These are phyloP conservation scores for Ailanthus altissimus DNA, from an alignment of 345 rosid species.

Conservation along the genomic window DNA sequence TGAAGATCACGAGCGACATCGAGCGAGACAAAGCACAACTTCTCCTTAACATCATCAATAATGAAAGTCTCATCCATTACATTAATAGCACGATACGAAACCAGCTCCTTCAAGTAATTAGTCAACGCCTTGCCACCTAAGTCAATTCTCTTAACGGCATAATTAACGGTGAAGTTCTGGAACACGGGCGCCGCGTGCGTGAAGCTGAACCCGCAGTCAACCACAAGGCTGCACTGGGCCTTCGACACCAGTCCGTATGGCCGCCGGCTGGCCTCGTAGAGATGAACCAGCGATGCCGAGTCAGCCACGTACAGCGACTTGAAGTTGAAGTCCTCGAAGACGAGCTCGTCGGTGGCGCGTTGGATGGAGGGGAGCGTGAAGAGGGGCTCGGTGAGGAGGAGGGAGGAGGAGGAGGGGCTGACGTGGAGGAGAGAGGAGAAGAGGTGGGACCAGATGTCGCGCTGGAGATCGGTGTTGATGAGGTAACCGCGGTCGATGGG, in stretches of 20 bases:
- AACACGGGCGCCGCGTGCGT: slow-evolving; percentile 84
- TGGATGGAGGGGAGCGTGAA: slow-evolving; percentile 72
- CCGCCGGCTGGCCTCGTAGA: slow-evolving; percentile 72
- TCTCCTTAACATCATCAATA: slow-evolving; percentile 94
- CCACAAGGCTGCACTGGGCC: slow-evolving; percentile 79
- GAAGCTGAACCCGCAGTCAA: slow-evolving; percentile 89
- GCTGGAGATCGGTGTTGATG: slow-evolving; percentile 79
- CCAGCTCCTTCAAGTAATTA: slow-evolving; percentile 83
- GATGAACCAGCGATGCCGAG: slow-evolving; percentile 74
- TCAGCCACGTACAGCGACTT: slow-evolving; percentile 63
- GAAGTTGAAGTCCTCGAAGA: slow-evolving; percentile 90
- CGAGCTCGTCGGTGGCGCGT: slow-evolving; percentile 82
- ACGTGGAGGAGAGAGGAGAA: slow-evolving; percentile 63
- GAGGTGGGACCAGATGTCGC: slow-evolving; percentile 89
- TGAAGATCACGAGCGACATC: slow-evolving; percentile 68
- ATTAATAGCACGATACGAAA: slow-evolving; percentile 75
- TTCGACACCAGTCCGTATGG: slow-evolving; percentile 57
- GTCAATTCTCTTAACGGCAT: slow-evolving; percentile 81
- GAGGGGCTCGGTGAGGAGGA: slow-evolving; percentile 80
- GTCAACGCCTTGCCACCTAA: slow-evolving; percentile 94
- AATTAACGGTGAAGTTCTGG: slow-evolving; percentile 66
- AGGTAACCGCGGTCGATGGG: slow-evolving; percentile 96
- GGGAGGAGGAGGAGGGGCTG: slow-evolving; percentile 56
- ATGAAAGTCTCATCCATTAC: slow-evolving; percentile 84
- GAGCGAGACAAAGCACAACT: slow-evolving; percentile 86